Evolutionary conservation across 2,329 filamentous ascomycete genomes (phyloP).

Genomic region (Colletotrichum liriopes): DNA sequence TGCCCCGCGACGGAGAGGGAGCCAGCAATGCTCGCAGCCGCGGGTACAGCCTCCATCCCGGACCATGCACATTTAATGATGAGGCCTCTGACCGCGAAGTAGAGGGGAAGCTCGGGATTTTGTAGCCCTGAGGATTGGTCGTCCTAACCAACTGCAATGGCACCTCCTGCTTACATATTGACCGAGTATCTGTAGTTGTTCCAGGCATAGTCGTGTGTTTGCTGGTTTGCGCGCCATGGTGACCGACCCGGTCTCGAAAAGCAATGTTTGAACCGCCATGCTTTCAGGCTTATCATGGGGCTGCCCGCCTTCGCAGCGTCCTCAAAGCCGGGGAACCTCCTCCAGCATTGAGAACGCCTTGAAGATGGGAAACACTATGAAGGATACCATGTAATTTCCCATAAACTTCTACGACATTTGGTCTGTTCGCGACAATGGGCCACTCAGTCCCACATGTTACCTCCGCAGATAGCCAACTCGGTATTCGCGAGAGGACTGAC

Average conservation of each 20-base stretch:
- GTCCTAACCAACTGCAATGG: not conserved
- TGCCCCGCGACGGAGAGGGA: not conserved
- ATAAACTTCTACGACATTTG: not conserved
- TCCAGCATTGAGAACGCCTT: not conserved
- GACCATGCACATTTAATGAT: not conserved
- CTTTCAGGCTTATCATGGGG: not conserved
- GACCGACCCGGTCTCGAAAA: not conserved
- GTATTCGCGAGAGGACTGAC: too few relatives aligned
- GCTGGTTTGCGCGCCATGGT: not conserved
- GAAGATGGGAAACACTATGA: not conserved
- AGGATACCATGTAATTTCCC: not conserved
- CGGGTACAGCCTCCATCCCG: not conserved
- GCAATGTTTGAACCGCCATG: not conserved
- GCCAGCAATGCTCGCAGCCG: slow-evolving; percentile 16
- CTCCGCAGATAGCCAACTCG: not conserved
- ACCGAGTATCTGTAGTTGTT: not conserved
- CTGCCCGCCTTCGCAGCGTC: not conserved
- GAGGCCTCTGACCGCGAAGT: not conserved
- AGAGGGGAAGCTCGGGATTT: not conserved
- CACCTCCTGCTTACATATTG: not conserved
- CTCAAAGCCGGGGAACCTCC: too few relatives aligned
- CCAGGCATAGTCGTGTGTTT: not conserved
- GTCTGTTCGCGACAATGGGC: not conserved
- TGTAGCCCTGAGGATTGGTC: too few relatives aligned
- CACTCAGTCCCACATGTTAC: not conserved